phyloP scores from a whole-genome alignment of 148 eudicot genomes.

The Camellia granthamiana region DNA sequence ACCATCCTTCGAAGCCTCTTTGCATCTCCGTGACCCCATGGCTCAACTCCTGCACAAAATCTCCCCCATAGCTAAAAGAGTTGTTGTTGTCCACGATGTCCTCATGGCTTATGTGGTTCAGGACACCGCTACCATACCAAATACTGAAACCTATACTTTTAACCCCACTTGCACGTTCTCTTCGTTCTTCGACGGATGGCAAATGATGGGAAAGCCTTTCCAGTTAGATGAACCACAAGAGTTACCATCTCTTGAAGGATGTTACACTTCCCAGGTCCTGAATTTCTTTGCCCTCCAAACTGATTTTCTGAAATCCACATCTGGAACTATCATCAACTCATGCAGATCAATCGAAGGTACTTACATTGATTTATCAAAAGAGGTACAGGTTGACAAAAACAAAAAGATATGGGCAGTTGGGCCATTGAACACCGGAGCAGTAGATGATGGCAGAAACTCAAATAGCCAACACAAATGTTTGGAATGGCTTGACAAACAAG shows the following conservation, averaged over 20 bases:
- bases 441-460: background rate
- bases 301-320: background rate
- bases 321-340: slow-evolving; percentile 10
- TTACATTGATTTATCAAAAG: background rate
- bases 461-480: slow-evolving; percentile 23
- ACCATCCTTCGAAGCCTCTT: slow-evolving; percentile 36
- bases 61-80: slow-evolving; percentile 27
- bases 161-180: slow-evolving; percentile 35
- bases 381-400: background rate
- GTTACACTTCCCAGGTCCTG: background rate
- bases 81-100: slow-evolving; percentile 49
- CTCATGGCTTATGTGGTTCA: slow-evolving; percentile 44
- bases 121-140: slow-evolving; percentile 38
- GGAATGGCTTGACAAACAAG: slow-evolving; percentile 60
- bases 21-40: slow-evolving; percentile 33
- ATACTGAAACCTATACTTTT: slow-evolving; percentile 49
- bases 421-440: background rate
- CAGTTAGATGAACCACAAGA: slow-evolving; percentile 6
- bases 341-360: slow-evolving; percentile 5
- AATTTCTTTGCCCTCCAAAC: background rate
- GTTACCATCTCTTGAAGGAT: background rate
- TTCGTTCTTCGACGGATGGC: slow-evolving; percentile 27
- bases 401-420: slow-evolving; percentile 12
- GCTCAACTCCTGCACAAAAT: slow-evolving; percentile 32
- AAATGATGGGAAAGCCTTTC: slow-evolving; percentile 30